Percentiles rank a stretch among this genome's conserved stretches.
Evolutionary conservation across 768 basidiomycete genomes (phyloP).

Genomic region (Cyclocybe cylindracea): DNA sequence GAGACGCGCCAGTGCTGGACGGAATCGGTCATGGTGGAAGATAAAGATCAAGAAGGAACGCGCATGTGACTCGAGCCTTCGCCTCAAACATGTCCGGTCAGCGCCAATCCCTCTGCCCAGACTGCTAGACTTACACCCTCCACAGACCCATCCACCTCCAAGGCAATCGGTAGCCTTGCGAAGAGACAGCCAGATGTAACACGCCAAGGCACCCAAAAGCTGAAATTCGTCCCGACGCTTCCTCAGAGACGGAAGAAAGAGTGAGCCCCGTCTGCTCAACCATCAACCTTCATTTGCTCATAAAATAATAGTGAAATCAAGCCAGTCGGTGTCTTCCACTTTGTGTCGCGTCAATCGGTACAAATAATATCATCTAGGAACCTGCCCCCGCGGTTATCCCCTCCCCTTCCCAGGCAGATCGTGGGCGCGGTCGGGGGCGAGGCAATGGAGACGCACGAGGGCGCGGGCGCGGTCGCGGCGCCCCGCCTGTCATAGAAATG

Average conservation of each 20-base stretch:
- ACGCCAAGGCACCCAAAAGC: constrained; percentile 70
- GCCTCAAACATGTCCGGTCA: constrained; percentile 22
- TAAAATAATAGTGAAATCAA: constrained; percentile 56
- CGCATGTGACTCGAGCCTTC: constrained; percentile 11
- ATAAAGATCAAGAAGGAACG: constrained; percentile 7
- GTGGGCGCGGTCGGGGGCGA: constrained; percentile 48
- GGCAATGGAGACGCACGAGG: constrained; percentile 53
- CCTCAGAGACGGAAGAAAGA: constrained; percentile 80
- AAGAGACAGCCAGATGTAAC: constrained; percentile 75
- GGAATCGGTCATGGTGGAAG: constrained; percentile 36
- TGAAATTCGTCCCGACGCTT: constrained; percentile 80
- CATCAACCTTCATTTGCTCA: constrained; percentile 8
- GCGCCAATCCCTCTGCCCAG: constrained; percentile 10
- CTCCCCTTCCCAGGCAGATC: constrained; percentile 28
- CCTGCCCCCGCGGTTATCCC: constrained; percentile 32
- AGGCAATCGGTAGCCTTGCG: constrained; percentile 76
- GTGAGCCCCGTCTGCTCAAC: constrained; percentile 33
- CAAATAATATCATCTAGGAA: constrained; percentile 41
- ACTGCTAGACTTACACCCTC: constrained; percentile 5
- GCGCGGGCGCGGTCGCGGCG: constrained; percentile 55
- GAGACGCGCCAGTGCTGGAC: constrained; percentile 71
- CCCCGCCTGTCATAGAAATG: constrained; percentile 65
- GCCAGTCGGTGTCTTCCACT: constrained; percentile 41
- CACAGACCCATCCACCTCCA: constrained; percentile 42
- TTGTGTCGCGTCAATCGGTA: background rate